Base-by-base conservation (phyloP, 2,329 filamentous ascomycete species). In the Dothistroma septosporum region DNA sequence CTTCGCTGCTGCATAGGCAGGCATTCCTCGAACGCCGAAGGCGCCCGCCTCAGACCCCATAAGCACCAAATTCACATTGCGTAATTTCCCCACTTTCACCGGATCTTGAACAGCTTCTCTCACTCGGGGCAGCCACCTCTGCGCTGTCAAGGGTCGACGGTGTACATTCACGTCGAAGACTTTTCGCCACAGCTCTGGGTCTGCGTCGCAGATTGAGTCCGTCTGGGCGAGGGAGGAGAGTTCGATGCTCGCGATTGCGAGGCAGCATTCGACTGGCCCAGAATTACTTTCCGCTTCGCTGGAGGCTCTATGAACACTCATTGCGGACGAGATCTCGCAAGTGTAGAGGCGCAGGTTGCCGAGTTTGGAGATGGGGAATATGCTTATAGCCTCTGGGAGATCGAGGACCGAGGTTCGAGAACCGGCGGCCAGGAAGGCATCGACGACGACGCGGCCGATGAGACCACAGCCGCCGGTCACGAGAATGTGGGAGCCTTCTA, bases 1-100 rank as follows among this genome's bases (percentile, higher is more conserved):
- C 63, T 82, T 81, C 7, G 70, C 75, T 37, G 77, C 69, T 8
- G 77, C 76, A 60, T 81, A 81, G 24, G 80, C 78, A 5, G 76
- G 73, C 65, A 77, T 77, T 0, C 64, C 69, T n/a, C 75, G 62
- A 46, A 78, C 77, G 7, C 78, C 79, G 64, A 79, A 79, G 53
- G 72, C 69, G 1, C 78, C 78, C 53, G 76, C 76, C 66, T 80
- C 78, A 56, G 74, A 77, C 11, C 79, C 79, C 56, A 81, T 76
- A 35, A 81, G 74, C 22, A 81, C 71, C 44, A 80, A 67, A 31
- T 72, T 72, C 12, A 78, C 72, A 65, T 80, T 79, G 31, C 53
- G 49, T 16, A 66, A 49, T 19, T 54, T 57, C 9, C 19, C 11
- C n/a, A 54, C 37, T n/a, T 57, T 52, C 16, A 60, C 55, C 0